Evolutionary conservation across 2,329 filamentous ascomycete species (phyloP).

Genomic region (Calonectria multiphialidica): DNA sequence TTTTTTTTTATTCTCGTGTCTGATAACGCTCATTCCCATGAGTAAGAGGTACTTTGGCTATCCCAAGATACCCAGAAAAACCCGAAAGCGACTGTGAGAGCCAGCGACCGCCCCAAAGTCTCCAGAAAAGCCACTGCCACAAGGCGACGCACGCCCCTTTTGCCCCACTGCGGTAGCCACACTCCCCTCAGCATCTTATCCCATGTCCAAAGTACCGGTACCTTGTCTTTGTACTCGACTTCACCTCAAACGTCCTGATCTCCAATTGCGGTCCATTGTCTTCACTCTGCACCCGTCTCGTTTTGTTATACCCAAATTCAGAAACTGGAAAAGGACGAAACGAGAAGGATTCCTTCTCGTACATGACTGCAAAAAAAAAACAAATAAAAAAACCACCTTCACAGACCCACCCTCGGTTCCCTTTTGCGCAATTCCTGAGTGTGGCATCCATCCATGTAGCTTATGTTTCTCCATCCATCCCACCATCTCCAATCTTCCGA

Average conservation of each 20-base stretch:
- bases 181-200: slow-evolving; percentile 5
- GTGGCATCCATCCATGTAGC: slow-evolving; percentile 18
- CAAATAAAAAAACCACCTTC: slow-evolving; percentile 8
- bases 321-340: slow-evolving; percentile 1
- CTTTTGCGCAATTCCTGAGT: slow-evolving; percentile 6
- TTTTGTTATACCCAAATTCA: not conserved
- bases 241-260: slow-evolving; percentile 13
- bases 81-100: not conserved
- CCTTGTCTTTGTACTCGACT: slow-evolving; percentile 31
- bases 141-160: slow-evolving; percentile 14
- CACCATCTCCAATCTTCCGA: slow-evolving; percentile 6
- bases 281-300: not conserved
- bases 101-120: not conserved
- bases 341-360: slow-evolving; percentile 4
- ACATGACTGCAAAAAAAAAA: slow-evolving; percentile 7
- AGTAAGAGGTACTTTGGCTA: not conserved
- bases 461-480: slow-evolving; percentile 17
- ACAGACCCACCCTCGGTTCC: slow-evolving; percentile 9
- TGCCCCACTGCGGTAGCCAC: not conserved
- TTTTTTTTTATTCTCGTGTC: not conserved
- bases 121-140: slow-evolving; percentile 5
- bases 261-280: not conserved
- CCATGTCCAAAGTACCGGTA: slow-evolving; percentile 38
- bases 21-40: slow-evolving; percentile 6
- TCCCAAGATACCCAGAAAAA: not conserved